phyloP scores from a whole-genome alignment of 371 early-diverging fungal species.

The Zancudomyces culisetae region DNA sequence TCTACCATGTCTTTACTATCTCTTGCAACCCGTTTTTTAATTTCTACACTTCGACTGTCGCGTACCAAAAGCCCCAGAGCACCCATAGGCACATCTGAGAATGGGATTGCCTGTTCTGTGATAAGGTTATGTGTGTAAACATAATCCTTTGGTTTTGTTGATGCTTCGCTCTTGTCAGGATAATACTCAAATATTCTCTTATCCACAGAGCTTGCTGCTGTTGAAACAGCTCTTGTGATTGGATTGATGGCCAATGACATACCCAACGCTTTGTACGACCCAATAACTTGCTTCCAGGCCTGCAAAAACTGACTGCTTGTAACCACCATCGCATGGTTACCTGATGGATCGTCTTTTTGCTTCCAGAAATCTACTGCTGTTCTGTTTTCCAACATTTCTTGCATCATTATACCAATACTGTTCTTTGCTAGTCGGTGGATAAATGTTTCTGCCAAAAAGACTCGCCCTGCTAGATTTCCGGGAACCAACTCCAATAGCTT shows the following conservation, averaged over 20 bases:
- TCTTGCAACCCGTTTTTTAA: background rate
- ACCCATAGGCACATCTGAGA: background rate
- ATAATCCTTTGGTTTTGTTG: background rate
- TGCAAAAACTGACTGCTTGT: background rate
- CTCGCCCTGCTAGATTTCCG: conserved; percentile 18
- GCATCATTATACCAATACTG: background rate
- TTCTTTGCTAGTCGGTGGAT: conserved; percentile 13
- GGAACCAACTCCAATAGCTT: conserved; percentile 15
- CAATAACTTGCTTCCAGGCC: background rate
- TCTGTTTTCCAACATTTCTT: background rate
- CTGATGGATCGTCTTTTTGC: background rate
- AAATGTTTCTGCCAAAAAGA: conserved; percentile 22
- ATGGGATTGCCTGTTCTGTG: background rate
- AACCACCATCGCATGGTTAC: background rate
- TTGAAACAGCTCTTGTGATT: background rate
- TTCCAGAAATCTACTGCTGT: background rate
- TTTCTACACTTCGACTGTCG: background rate
- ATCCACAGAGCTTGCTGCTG: no score
- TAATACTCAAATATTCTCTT: background rate
- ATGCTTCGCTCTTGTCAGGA: background rate
- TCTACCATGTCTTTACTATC: background rate
- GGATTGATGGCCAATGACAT: background rate
- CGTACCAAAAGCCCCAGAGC: background rate
- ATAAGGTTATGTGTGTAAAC: background rate
- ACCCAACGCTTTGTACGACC: conserved; percentile 1